Evolutionary conservation across 805 yeast species (phyloP), one percentile per base, ranked within the genome.

Genomic region (Candida corydali): DNA sequence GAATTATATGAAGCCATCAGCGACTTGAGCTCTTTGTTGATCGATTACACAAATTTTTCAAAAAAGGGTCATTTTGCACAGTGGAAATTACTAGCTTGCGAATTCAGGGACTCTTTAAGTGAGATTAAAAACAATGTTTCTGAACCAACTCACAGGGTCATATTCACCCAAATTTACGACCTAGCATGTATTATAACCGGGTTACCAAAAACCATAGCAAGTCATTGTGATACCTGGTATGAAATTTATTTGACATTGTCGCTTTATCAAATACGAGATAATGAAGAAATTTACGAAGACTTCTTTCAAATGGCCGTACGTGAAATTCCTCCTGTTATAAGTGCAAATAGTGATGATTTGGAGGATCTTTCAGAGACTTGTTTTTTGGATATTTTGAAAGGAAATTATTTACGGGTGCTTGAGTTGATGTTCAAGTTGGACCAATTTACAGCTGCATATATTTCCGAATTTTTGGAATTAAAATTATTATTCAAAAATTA

Each of bases 201-300:
- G 1, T 59, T 61, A 25, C 66, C 70, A 8, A 65, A 69, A 26
- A 64, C 78, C 3, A 81, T 82, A 16, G 52, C 76, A 3, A 62
- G 64, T 11, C 66, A 63, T 47, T 71, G 85, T 11, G 62, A 65
- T 5, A 57, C 75, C 0, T 84, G 94, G 94, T 82, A 79, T 51
- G 93, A 84, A 50, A 65, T 79, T 10, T 68, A 76, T 26, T 60
- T 70, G 26, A 76, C 77, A 6, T 64, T 79, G n/a, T 52, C 77
- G 8, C 57, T 80, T 26, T 85, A 65, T 50, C 80, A 79, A 49
- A 69, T 82, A 1, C 55, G 72, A 35, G 58, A 87, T 78, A 58
- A 56, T 7, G 47, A 50, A 16, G 47, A 41, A 5, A 49, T 65
- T 3, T 66, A 54, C 39, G 27, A 49, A 5, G 69, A 65, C 19